Evolutionary conservation across 2,329 filamentous ascomycete species (phyloP), one percentile per base, ranked within the genome.

Genomic region (Botrytis fragariae): DNA sequence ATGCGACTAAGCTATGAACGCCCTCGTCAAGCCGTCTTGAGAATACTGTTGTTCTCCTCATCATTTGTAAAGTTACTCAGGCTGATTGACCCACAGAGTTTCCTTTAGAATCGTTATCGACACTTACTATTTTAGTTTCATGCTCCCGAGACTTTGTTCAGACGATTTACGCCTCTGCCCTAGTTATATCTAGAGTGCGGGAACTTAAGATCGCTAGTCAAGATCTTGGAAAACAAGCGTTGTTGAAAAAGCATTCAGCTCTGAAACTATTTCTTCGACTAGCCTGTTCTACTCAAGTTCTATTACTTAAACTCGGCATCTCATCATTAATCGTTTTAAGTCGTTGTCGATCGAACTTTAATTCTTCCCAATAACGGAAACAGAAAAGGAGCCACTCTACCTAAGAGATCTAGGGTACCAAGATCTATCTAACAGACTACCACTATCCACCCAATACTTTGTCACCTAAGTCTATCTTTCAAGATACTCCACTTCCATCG

Each of bases 71-170:
- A 71, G 69, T 48, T 54, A 42, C 48, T 54, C 65, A 32, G 65
- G 65, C 65, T 68, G 65, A 68, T 68, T 68, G 65, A 68, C 39
- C 39, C 65, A 57, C 29, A 35, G 35, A 69, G 39, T 48, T 51
- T 51, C 63, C 39, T 69, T 32, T 72, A 65, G 54, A 9, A 61
- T 42, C 48, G 25, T 57, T 64, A 51, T 65, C 60, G 45, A 72
- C 35, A 32, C 62, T 75, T 77, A 76, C 72, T 78, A 74, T 74
- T 76, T 54, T 74, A 77, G 79, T 79, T 78, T 79, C 78, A 78
- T 65, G 75, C 77, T 78, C 76, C 79, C 79, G 79, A 80, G 74
- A 80, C 78, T 76, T 75, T 73, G 74, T 72, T 65, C 51, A 54
- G 64, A 69, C 71, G 73, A 74, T 73, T 75, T 73, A 76, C 76